These are phyloP conservation scores for Scheffersomyces titani DNA, from an alignment of 1,139 yeast species.

Conservation along the genomic window DNA sequence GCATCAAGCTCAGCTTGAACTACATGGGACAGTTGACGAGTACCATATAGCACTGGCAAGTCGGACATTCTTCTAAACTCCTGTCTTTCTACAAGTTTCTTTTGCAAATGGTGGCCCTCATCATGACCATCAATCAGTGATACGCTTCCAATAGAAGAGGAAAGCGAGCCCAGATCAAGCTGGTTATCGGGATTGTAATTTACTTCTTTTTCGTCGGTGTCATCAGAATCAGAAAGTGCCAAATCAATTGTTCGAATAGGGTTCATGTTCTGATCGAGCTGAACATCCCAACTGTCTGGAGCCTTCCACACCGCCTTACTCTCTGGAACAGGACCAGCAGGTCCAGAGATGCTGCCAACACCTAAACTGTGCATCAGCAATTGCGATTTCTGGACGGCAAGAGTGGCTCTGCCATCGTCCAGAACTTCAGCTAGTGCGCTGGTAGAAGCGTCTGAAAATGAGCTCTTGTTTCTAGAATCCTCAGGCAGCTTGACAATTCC, in stretches of 20 bases:
- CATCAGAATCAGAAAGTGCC: slow-evolving; percentile 21
- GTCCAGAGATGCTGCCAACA: neutral
- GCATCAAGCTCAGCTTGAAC: slow-evolving; percentile 16
- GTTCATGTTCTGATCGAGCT: slow-evolving; percentile 26
- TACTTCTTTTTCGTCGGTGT: slow-evolving; percentile 15
- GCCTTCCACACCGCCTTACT: slow-evolving; percentile 52
- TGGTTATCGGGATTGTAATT: slow-evolving; percentile 8
- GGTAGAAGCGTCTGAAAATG: neutral
- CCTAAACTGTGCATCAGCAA: neutral
- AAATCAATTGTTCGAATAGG: slow-evolving; percentile 3
- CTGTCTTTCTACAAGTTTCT: neutral
- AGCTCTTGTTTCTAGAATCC: neutral
- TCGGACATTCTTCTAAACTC: slow-evolving; percentile 2
- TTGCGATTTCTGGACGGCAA: neutral
- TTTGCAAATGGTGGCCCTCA: neutral
- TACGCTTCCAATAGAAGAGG: slow-evolving; percentile 3
- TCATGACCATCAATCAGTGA: neutral
- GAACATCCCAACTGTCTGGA: slow-evolving; percentile 83
- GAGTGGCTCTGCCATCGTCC: neutral
- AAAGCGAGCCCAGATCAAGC: slow-evolving; percentile 7
- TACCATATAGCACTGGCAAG: slow-evolving; percentile 42
- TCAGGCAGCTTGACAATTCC: slow-evolving; percentile 47
- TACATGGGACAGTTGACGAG: slow-evolving; percentile 27
- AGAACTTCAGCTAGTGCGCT: neutral
- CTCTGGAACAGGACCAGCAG: neutral